Conservation (phyloP, 345 rosid species). For the Erodium maritimum region DNA sequence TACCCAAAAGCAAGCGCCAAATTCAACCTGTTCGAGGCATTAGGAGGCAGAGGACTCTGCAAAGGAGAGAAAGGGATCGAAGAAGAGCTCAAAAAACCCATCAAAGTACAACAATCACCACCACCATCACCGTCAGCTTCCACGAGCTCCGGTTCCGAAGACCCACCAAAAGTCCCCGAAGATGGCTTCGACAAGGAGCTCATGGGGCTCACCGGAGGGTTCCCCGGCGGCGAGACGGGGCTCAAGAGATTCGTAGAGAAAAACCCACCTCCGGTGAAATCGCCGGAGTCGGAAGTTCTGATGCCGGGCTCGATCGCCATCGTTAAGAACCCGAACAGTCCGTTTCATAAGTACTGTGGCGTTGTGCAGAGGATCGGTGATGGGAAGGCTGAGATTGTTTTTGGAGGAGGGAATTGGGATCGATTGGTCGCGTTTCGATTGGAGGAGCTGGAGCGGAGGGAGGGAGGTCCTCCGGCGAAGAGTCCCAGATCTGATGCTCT, state of each 20-base stretch:
- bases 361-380: conserved; percentile 87
- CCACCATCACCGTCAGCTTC: conserved; percentile 8
- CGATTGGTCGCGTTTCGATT: conserved; percentile 62
- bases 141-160: background rate
- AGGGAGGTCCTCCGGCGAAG: conserved; percentile 73
- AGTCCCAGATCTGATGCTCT: conserved; percentile 69
- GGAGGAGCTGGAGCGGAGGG: conserved; percentile 75
- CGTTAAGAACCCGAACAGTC: conserved; percentile 67
- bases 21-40: conserved; percentile 45
- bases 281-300: conserved; percentile 62
- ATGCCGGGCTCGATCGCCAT: conserved; percentile 91
- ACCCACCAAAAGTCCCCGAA: conserved; percentile 34
- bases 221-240: conserved; percentile 83
- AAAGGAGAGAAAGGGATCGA: conserved; percentile 68
- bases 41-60: conserved; percentile 89
- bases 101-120: conserved; percentile 8
- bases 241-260: conserved; percentile 49
- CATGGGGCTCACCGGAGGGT: conserved; percentile 89
- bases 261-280: conserved; percentile 74
- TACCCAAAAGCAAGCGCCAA: conserved; percentile 23
- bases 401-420: conserved; percentile 90
- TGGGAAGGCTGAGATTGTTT: conserved; percentile 79
- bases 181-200: conserved; percentile 63
- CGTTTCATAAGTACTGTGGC: conserved; percentile 77
- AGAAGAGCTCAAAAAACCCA: conserved; percentile 43